Evolutionary conservation across 2,329 filamentous ascomycete species (phyloP).

Genomic region (Podosphaera fusca): DNA sequence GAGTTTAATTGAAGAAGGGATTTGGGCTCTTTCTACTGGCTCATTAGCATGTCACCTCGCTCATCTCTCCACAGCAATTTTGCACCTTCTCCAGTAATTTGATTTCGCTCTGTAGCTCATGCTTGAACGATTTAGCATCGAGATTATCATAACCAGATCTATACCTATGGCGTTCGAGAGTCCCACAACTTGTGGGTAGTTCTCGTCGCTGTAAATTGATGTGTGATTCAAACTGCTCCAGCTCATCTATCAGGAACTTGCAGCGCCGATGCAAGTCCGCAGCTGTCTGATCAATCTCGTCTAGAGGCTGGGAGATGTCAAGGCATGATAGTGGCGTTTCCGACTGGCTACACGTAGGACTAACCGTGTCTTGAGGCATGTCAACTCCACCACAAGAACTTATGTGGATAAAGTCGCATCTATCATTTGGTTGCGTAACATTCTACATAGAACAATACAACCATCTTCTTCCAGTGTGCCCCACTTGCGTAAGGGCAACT

Average conservation of each 20-base stretch:
- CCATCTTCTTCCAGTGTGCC: too few species aligned
- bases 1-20: constrained; percentile 34
- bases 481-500: too few species aligned
- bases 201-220: constrained; percentile 21
- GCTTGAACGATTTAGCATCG: constrained; percentile 26
- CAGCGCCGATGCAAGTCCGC: constrained; percentile 15
- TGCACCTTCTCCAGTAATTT: constrained; percentile 22
- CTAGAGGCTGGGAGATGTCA: background rate
- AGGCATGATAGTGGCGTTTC: too few species aligned
- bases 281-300: background rate
- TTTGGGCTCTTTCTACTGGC: constrained; percentile 10
- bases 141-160: constrained; percentile 16
- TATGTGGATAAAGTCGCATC: too few species aligned
- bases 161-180: background rate
- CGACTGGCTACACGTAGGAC: background rate
- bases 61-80: background rate
- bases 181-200: background rate
- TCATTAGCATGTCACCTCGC: background rate
- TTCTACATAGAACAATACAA: too few species aligned
- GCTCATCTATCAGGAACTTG: constrained; percentile 19
- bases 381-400: background rate
- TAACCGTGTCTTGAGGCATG: background rate
- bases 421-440: too few species aligned
- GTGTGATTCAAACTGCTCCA: constrained; percentile 21
- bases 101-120: constrained; percentile 24